Conservation (phyloP, 2,329 filamentous ascomycete genomes). For the Torrubiella hemipterigena region DNA sequence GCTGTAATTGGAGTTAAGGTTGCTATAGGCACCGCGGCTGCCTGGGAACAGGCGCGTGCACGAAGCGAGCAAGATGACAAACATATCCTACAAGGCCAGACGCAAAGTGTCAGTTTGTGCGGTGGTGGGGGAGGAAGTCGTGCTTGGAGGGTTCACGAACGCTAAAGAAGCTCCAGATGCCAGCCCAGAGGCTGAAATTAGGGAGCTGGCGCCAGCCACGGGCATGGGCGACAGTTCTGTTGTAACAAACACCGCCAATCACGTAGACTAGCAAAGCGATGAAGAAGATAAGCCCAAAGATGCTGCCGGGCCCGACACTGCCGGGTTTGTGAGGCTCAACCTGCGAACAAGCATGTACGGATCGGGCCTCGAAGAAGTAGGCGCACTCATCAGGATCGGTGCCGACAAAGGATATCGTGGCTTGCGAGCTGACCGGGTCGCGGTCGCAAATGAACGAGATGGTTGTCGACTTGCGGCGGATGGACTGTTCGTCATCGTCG, state of each 20-base stretch:
- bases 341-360: slow-evolving; percentile 63
- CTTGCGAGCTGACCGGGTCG: slow-evolving; percentile 56
- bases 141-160: slow-evolving; percentile 30
- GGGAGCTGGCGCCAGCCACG: slow-evolving; percentile 91
- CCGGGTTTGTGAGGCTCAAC: slow-evolving; percentile 61
- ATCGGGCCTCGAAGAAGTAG: slow-evolving; percentile 91
- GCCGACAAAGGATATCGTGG: slow-evolving; percentile 73
- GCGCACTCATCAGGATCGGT: slow-evolving; percentile 77
- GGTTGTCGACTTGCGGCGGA: slow-evolving; percentile 62
- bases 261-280: slow-evolving; percentile 78
- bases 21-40: slow-evolving; percentile 50
- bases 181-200: slow-evolving; percentile 87
- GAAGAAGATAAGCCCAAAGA: slow-evolving; percentile 78
- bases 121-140: slow-evolving; percentile 16
- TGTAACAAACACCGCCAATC: slow-evolving; percentile 88
- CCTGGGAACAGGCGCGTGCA: slow-evolving; percentile 55
- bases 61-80: slow-evolving; percentile 56
- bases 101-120: slow-evolving; percentile 10
- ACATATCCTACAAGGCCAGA: slow-evolving; percentile 40
- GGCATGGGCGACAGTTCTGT: slow-evolving; percentile 86
- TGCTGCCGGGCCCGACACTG: slow-evolving; percentile 55
- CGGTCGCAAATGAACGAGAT: slow-evolving; percentile 91
- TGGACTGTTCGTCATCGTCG: slow-evolving; percentile 19
- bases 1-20: slow-evolving; percentile 43
- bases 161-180: slow-evolving; percentile 72